phyloP scores from a whole-genome alignment of 371 early-diverging fungal genomes.

The Rhizopus stolonifer region DNA sequence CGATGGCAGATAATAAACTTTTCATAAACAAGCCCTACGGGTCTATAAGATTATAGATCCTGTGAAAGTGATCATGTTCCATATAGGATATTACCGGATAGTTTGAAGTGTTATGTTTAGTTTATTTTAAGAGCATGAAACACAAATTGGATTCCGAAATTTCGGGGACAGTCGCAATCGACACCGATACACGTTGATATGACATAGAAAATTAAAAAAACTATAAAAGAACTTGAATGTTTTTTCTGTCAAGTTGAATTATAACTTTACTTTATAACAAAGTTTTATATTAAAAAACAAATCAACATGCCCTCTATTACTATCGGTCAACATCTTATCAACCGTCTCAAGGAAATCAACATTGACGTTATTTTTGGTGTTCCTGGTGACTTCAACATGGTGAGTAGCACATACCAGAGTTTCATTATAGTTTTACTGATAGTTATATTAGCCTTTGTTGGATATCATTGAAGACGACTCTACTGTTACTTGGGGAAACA shows the following conservation, averaged over 20 bases:
- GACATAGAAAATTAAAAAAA: not conserved
- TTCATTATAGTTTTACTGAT: not conserved
- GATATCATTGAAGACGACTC: constrained; percentile 40
- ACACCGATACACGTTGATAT: not conserved
- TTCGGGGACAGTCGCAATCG: constrained; percentile 1
- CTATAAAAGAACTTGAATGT: not conserved
- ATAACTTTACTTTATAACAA: not conserved
- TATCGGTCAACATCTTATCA: constrained; percentile 37
- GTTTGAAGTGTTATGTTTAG: not conserved
- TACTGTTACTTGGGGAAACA: constrained; percentile 38
- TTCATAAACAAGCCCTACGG: no score
- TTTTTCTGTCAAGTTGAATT: not conserved
- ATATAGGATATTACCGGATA: no score
- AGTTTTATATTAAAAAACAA: not conserved
- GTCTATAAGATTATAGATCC: no score
- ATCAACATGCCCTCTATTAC: constrained; percentile 12
- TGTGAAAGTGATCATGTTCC: no score
- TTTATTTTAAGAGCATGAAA: not conserved
- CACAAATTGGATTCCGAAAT: not conserved
- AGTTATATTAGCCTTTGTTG: constrained; percentile 22
- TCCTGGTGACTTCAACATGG: constrained; percentile 55
- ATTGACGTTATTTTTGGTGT: constrained; percentile 47
- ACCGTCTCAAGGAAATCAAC: constrained; percentile 49
- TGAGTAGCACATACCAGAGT: constrained; percentile 3
- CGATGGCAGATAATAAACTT: not conserved